Percentiles rank a stretch among this genome's conserved stretches.
Conservation (phyloP, 495 filamentous ascomycete species). For the Neurospora sp. region DNA sequence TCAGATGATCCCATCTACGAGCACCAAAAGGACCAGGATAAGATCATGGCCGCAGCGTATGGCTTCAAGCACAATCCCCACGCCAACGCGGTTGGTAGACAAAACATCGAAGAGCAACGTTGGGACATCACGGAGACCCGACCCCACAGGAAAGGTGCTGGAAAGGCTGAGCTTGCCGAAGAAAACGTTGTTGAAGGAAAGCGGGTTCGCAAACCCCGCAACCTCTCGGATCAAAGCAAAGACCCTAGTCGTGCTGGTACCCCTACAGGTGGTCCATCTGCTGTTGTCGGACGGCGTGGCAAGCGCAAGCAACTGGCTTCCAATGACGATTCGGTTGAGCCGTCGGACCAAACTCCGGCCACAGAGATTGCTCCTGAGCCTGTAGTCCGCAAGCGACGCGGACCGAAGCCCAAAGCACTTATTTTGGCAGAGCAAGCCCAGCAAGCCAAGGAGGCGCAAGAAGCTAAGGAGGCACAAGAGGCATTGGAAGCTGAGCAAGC, state of each 20-base stretch:
- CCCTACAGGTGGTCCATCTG: conserved; percentile 12
- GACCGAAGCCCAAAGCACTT: neutral
- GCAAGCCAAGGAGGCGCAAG: neutral
- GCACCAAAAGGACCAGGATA: conserved; percentile 31
- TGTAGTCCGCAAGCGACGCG: conserved; percentile 9
- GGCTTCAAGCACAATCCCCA: conserved; percentile 37
- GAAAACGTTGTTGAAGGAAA: conserved; percentile 32
- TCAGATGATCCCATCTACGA: conserved; percentile 20
- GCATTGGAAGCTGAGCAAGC: conserved; percentile 1
- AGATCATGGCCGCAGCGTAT: conserved; percentile 32
- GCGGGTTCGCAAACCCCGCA: conserved; percentile 30
- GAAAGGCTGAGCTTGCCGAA: conserved; percentile 36
- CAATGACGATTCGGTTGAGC: conserved; percentile 10
- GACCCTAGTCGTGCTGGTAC: conserved; percentile 30
- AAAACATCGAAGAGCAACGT: conserved; percentile 37
- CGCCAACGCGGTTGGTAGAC: conserved; percentile 26
- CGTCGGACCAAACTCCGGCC: neutral
- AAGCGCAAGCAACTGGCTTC: conserved; percentile 14
- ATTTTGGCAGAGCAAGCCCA: conserved; percentile 1
- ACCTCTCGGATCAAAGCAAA: conserved; percentile 31
- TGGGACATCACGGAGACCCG: conserved; percentile 34
- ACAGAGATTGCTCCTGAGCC: conserved; percentile 2
- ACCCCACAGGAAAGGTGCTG: conserved; percentile 36
- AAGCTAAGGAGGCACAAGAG: neutral
- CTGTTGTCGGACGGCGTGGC: conserved; percentile 19